Conservation (phyloP, 2,329 filamentous ascomycete genomes). For the Talaromyces amestolkiae region DNA sequence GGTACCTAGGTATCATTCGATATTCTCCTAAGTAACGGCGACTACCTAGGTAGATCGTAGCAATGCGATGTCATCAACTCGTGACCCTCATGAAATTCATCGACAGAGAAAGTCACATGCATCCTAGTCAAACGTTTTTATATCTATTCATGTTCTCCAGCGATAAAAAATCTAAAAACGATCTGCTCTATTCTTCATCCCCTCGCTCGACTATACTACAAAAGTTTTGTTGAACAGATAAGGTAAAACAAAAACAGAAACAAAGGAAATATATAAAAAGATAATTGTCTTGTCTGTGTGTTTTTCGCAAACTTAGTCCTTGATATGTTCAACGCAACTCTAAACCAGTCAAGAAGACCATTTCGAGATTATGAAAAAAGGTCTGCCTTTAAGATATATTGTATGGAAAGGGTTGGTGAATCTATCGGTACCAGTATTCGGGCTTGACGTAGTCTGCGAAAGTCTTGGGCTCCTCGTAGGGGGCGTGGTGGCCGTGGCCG, state of each 20-base stretch:
- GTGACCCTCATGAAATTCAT: not conserved
- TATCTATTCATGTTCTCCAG: not conserved
- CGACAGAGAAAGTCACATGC: no score
- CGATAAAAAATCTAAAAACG: not conserved
- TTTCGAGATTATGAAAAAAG: not conserved
- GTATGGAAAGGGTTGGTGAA: conserved; percentile 9
- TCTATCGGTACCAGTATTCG: conserved; percentile 75
- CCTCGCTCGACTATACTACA: conserved; percentile 20
- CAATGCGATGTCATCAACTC: not conserved
- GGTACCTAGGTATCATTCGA: not conserved
- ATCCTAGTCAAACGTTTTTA: no score
- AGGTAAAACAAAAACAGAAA: not conserved
- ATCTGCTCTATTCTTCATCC: conserved; percentile 19
- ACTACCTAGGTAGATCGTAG: not conserved
- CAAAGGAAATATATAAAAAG: conserved; percentile 7
- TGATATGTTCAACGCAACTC: conserved; percentile 9
- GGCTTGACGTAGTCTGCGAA: conserved; percentile 95
- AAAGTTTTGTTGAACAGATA: conserved; percentile 9
- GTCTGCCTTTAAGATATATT: not conserved
- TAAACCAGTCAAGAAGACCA: conserved; percentile 5
- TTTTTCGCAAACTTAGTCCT: conserved; percentile 4
- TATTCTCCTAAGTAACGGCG: not conserved
- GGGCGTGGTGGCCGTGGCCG: conserved; percentile 48
- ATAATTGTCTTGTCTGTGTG: not conserved
- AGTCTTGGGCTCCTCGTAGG: conserved; percentile 81